These are phyloP conservation scores for Neonectria sp. DNA, from an alignment of 2,329 filamentous ascomycete species.

Conservation along the genomic window DNA sequence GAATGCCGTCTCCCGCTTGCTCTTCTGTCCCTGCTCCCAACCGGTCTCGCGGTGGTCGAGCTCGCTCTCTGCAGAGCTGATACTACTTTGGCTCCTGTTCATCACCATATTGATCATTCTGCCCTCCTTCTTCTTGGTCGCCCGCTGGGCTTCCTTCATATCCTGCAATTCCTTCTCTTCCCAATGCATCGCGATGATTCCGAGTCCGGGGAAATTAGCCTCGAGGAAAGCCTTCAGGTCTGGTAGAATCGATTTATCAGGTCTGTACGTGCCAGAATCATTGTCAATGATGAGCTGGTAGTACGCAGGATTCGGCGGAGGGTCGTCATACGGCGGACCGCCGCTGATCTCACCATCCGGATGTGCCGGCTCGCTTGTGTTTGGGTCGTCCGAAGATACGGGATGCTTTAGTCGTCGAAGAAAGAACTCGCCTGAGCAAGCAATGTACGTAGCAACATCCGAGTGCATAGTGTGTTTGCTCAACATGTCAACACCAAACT, in stretches of 20 bases:
- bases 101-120: conserved; percentile 67
- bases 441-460: conserved; percentile 91
- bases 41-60: conserved; percentile 62
- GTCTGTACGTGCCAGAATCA: conserved; percentile 93
- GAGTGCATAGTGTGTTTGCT: conserved; percentile 98
- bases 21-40: conserved; percentile 60
- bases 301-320: conserved; percentile 64
- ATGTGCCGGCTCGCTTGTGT: conserved; percentile 65
- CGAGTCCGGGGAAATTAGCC: conserved; percentile 82
- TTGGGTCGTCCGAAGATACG: conserved; percentile 58
- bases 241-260: conserved; percentile 83
- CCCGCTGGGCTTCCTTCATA: conserved; percentile 83
- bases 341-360: conserved; percentile 63
- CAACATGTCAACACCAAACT: conserved; percentile 93
- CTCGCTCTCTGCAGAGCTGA: conserved; percentile 69
- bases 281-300: conserved; percentile 97
- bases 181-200: conserved; percentile 82
- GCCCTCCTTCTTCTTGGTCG: conserved; percentile 78
- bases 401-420: conserved; percentile 76
- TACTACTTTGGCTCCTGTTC: conserved; percentile 67
- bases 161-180: conserved; percentile 80
- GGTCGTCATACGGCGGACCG: conserved; percentile 61
- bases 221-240: conserved; percentile 79
- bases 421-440: conserved; percentile 94
- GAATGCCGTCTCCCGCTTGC: conserved; percentile 67